These are phyloP conservation scores for Zelopaecilomyces penicillatus DNA, from an alignment of 2,329 filamentous ascomycete genomes.

Conservation along the genomic window DNA sequence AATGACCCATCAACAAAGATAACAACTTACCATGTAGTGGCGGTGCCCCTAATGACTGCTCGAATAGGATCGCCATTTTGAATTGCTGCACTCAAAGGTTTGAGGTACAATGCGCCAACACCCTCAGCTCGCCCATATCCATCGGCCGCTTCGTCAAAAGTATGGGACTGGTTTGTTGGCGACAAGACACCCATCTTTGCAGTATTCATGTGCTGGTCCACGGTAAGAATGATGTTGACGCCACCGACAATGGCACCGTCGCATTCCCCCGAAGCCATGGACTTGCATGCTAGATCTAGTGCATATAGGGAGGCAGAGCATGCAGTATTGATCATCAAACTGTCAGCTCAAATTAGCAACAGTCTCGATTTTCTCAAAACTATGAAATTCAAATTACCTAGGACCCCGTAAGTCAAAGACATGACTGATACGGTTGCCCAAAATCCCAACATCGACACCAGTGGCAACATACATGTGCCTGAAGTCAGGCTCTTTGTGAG, in stretches of 20 bases:
- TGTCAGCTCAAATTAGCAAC: no score
- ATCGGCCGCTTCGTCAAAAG: conserved; percentile 25
- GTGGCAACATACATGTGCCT: conserved; percentile 8
- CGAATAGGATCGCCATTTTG: conserved; percentile 15
- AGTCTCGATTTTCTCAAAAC: no score
- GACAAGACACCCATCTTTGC: conserved; percentile 14
- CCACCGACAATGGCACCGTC: conserved; percentile 26
- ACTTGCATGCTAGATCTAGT: conserved; percentile 14
- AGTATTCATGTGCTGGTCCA: conserved; percentile 13
- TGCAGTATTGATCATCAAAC: conserved; percentile 25
- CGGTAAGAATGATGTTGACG: conserved; percentile 25
- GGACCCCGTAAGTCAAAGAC: conserved; percentile 29
- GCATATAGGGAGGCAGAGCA: conserved; percentile 27
- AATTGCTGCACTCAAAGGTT: conserved; percentile 21
- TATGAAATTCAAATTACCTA: neutral
- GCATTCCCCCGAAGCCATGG: conserved; percentile 24
- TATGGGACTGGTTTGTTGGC: conserved; percentile 18
- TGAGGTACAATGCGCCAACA: conserved; percentile 22
- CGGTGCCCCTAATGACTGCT: conserved; percentile 15
- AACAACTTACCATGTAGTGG: conserved; percentile 4
- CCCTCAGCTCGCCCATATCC: conserved; percentile 27
- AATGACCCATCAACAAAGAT: no score
- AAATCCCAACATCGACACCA: conserved; percentile 27
- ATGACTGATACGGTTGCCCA: conserved; percentile 28
- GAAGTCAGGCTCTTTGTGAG: conserved; percentile 2